These are phyloP conservation scores for Suhomyces sp. DNA, from an alignment of 805 yeast genomes.

Conservation along the genomic window DNA sequence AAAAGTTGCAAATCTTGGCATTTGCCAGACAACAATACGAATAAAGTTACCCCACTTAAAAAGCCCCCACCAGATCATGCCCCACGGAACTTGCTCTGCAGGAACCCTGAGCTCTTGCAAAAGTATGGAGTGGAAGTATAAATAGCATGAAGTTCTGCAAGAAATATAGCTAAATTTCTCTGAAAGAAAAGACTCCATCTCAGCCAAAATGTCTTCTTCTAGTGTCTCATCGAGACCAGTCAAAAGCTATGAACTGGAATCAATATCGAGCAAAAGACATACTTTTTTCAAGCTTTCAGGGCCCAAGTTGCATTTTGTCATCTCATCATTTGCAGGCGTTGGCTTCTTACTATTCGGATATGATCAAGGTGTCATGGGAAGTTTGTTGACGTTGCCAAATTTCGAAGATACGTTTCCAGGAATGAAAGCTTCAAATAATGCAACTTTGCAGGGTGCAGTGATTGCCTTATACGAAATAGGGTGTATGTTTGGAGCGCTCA, in stretches of 20 bases:
- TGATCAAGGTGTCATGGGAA: conserved; percentile 45
- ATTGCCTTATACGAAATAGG: conserved; percentile 24
- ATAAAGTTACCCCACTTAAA: too few species aligned
- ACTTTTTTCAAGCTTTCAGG: conserved; percentile 9
- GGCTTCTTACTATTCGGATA: conserved; percentile 40
- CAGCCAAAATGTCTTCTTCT: neutral
- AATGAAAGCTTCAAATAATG: conserved; percentile 15
- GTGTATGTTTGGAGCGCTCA: conserved; percentile 19
- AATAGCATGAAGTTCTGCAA: too few species aligned
- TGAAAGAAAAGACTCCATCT: too few species aligned
- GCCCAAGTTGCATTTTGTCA: conserved; percentile 9
- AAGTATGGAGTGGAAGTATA: too few species aligned
- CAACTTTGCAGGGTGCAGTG: conserved; percentile 21
- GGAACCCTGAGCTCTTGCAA: too few species aligned
- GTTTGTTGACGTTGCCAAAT: conserved; percentile 20
- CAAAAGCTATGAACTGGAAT: neutral
- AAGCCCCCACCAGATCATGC: too few species aligned
- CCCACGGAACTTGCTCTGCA: too few species aligned
- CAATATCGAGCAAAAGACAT: neutral
- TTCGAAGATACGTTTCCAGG: conserved; percentile 17
- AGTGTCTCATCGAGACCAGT: neutral
- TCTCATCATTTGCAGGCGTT: conserved; percentile 13
- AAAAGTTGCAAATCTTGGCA: too few species aligned
- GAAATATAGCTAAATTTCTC: too few species aligned
- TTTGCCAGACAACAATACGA: too few species aligned